phyloP scores from a whole-genome alignment of 306 rosid genomes.

The Boehmeria nivea region DNA sequence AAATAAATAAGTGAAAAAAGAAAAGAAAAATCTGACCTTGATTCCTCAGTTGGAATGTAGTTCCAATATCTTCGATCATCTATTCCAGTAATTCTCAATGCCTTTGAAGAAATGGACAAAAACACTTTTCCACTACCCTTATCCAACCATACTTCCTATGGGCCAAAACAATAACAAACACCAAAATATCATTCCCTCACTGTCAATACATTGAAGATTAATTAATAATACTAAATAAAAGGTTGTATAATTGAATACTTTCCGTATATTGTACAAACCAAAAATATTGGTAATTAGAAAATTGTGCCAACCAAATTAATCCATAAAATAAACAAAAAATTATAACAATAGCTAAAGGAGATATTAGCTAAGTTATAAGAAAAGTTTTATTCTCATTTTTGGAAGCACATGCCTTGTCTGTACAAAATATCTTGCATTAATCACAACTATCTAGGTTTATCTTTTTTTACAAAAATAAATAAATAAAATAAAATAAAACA shows the following conservation, averaged over 20 bases:
- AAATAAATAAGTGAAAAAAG: not conserved
- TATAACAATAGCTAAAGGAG: not conserved
- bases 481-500: not conserved
- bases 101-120: slow-evolving; percentile 59
- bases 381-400: not conserved
- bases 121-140: slow-evolving; percentile 49
- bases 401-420: not conserved
- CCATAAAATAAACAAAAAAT: not conserved
- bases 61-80: slow-evolving; percentile 93
- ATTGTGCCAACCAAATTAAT: not conserved
- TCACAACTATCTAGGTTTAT: not conserved
- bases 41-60: slow-evolving; percentile 62
- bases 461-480: not conserved
- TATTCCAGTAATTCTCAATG: slow-evolving; percentile 74
- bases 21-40: slow-evolving; percentile 47
- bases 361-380: not conserved
- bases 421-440: not conserved
- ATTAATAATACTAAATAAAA: too few species aligned
- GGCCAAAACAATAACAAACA: not conserved
- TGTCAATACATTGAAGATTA: not conserved
- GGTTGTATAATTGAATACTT: too few species aligned
- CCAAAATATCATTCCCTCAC: not conserved
- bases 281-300: not conserved
- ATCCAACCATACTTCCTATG: slow-evolving; percentile 71
- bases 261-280: not conserved